Evolutionary conservation across 139 green algal genomes (phyloP), one percentile per base, ranked within the genome.

Genomic region (Desmodesmus armatus): DNA sequence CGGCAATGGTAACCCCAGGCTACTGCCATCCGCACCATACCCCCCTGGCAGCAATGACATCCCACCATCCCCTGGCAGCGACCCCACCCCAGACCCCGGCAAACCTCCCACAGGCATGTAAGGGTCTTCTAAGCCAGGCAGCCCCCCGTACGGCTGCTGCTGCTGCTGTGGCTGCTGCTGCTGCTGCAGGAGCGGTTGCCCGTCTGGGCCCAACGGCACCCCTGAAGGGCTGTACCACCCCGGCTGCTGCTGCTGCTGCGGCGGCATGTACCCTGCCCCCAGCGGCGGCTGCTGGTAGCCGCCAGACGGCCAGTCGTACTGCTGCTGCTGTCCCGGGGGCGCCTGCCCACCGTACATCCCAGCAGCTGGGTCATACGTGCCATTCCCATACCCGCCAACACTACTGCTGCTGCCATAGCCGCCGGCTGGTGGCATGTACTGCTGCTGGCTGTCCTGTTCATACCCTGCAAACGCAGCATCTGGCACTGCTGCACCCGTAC

Each of bases 101-200:
- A n/a, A n/a, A n/a, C n/a, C n/a, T n/a, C n/a, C n/a, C n/a, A n/a
- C 66, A 75, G 66, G 66, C 27, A 25, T 40, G 29, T 75, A 83
- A 55, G 37, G 72, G 11, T 55, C 9, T 13, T 55, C 9, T 55
- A 13, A 7, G 7, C 9, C 47, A 7, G 13, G 47, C 47, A 7
- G 9, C 9, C 13, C 47, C 7, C 4, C 29, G 35, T 5, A 19
- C 67, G 19, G 37, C 25, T 49, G 35, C 67, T 75, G 67, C 67
- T 75, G 67, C 67, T 75, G 67, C 67, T 75, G 37, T 19, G 9
- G 9, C 58, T 27, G 6, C 58, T 72, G 31, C 63, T n/a, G 13
- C 63, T 37, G 60, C 25, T 35, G 3, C 5, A 37, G 33, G 29
- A 51, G 25, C 37, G 47, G 67, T 37, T 75, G 67, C 67, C 13